phyloP scores from a whole-genome alignment of 805 yeast species.

The Metschnikowia baotianmanensis region DNA sequence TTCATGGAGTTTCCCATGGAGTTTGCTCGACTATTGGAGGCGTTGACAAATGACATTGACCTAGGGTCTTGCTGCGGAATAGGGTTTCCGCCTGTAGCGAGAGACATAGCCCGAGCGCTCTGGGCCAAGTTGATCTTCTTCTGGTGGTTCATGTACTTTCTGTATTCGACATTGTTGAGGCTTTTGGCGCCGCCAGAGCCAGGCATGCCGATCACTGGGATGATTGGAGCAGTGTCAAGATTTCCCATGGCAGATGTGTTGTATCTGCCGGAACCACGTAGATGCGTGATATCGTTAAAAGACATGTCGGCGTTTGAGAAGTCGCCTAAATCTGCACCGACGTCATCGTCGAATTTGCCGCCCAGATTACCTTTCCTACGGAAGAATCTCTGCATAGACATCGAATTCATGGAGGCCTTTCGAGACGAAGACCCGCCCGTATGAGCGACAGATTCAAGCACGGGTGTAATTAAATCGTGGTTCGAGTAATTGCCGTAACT shows the following conservation, averaged over 20 bases:
- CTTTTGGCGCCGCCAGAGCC: conserved; percentile 23
- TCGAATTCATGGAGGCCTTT: conserved; percentile 38
- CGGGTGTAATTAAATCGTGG: conserved; percentile 29
- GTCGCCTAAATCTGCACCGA: conserved; percentile 36
- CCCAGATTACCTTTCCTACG: conserved; percentile 32
- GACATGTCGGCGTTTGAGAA: conserved; percentile 42
- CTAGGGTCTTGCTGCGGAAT: conserved; percentile 29
- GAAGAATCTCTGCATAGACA: conserved; percentile 42
- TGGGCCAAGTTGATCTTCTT: conserved; percentile 54
- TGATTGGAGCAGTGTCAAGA: conserved; percentile 67
- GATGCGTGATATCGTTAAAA: conserved; percentile 61
- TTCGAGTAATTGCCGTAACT: conserved; percentile 18
- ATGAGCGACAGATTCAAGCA: conserved; percentile 7
- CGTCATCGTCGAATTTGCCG: conserved; percentile 36
- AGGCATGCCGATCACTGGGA: conserved; percentile 58
- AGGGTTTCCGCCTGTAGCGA: conserved; percentile 36
- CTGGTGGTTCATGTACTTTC: conserved; percentile 67
- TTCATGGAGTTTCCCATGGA: conserved; percentile 16
- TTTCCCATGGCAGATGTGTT: conserved; percentile 36
- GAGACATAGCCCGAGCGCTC: conserved; percentile 46
- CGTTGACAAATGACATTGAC: conserved; percentile 27
- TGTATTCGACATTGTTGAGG: conserved; percentile 56
- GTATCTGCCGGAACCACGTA: conserved; percentile 61
- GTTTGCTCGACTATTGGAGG: conserved; percentile 25
- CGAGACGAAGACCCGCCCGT: conserved; percentile 20